Base-by-base conservation (phyloP, 2,329 filamentous ascomycete species). In the Monilinia fructigena region DNA sequence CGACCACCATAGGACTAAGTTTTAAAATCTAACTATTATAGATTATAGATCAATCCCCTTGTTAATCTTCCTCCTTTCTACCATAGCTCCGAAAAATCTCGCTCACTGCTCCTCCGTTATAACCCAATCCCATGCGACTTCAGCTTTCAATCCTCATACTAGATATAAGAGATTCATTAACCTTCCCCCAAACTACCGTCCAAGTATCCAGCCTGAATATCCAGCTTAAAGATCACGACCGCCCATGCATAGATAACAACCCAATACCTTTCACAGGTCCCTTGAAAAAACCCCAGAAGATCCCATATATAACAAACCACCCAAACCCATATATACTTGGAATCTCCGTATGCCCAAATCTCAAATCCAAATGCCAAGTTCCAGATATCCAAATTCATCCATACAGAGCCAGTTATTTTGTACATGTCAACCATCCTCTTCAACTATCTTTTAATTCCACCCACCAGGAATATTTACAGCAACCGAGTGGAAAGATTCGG, bases 111-210 rank as follows among this genome's bases (percentile, higher is more conserved):
- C 23, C 23, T 18, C 23, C 23, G 5, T 28, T 28, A 16, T 23
- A 28, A 28, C 7, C 48, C 23, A 28, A 48, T 28, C 48, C 23
- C 5, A 23, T 26, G 16, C 31, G 14, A 4, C 23, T 6, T 14
- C 23, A 50, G 8, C 28, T 20, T 35, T 8, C 28, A 48, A 50
- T 26, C 56, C 20, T 50, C 56, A 50, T 60, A 23, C 48, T 12
- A 23, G 45, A 50, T 60, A 60, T 60, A 60, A 60, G 45, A 60
- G 56, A 60, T 50, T 60, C 56, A 60, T 60, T 60, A 60, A 50
- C 56, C 45, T 18, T 60, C 16, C 56, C 28, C 45, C 56, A 18
- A 60, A 38, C 23, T 20, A 35, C 45, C 14, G 3, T 26, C 45
- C 28, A 60, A 38, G 40, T 38, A 50, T 60, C 45, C 56, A 23